A percentile compares a stretch with the other conserved stretches of the same genome.
Evolutionary conservation across 495 filamentous ascomycete species (phyloP).

Genomic region (Penicillium atrosanguineum): DNA sequence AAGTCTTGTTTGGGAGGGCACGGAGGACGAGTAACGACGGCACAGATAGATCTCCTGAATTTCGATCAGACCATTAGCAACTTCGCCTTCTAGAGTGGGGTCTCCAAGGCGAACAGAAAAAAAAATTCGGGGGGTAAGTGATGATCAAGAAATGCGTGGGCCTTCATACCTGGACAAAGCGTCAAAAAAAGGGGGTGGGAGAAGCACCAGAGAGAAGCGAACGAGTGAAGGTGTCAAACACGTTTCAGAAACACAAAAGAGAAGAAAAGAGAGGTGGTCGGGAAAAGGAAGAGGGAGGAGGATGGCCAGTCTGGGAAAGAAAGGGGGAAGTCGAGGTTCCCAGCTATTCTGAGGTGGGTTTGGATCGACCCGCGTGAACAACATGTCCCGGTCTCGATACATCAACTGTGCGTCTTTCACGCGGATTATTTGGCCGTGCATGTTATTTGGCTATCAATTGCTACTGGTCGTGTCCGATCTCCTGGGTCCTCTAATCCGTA

Average conservation of each 20-base stretch:
- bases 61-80: background rate
- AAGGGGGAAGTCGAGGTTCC: conserved; percentile 18
- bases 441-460: background rate
- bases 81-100: background rate
- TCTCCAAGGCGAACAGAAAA: conserved; percentile 2
- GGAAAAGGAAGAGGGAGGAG: conserved; percentile 11
- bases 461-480: background rate
- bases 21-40: conserved; percentile 1
- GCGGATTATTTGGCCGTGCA: conserved; percentile 9
- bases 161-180: conserved; percentile 21
- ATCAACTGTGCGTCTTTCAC: background rate
- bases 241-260: conserved; percentile 20
- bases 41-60: conserved; percentile 33
- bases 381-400: background rate
- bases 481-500: background rate
- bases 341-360: conserved; percentile 24
- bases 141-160: conserved; percentile 13
- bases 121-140: conserved; percentile 9
- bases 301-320: conserved; percentile 34
- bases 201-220: conserved; percentile 9
- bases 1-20: conserved; percentile 18
- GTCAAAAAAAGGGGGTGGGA: conserved; percentile 12
- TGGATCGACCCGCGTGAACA: conserved; percentile 19
- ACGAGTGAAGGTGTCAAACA: conserved; percentile 12
- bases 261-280: conserved; percentile 19